Conservation (phyloP, 495 filamentous ascomycete species). For the Terfezia boudieri region DNA sequence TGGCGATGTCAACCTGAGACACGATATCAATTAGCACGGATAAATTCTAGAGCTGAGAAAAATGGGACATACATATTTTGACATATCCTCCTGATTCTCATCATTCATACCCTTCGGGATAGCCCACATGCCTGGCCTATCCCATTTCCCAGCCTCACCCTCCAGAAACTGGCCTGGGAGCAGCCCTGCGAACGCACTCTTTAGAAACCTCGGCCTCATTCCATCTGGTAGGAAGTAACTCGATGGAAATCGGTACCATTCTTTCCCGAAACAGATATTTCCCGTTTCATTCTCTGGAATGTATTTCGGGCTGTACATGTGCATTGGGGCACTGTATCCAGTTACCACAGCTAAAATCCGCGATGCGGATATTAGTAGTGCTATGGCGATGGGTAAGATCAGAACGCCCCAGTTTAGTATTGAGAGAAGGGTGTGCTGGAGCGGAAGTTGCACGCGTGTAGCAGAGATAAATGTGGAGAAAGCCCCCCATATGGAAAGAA, state of each 20-base stretch:
- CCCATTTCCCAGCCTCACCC: conserved; percentile 35
- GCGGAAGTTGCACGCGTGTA: conserved; percentile 32
- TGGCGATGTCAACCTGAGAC: conserved; percentile 37
- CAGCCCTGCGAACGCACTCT: conserved; percentile 70
- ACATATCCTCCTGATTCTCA: conserved; percentile 61
- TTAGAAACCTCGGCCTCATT: conserved; percentile 67
- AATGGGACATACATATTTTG: conserved; percentile 52
- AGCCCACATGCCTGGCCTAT: conserved; percentile 45
- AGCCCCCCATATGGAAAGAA: conserved; percentile 47
- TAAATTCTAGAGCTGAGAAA: neutral
- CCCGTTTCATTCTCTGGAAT: conserved; percentile 31
- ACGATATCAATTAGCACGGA: conserved; percentile 1
- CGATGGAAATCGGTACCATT: conserved; percentile 96
- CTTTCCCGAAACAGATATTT: conserved; percentile 74
- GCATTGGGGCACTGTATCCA: conserved; percentile 68
- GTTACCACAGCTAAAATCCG: conserved; percentile 61
- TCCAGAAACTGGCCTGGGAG: conserved; percentile 65
- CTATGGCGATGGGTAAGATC: conserved; percentile 25
- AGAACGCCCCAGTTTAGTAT: conserved; percentile 31
- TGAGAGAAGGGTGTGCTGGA: conserved; percentile 28
- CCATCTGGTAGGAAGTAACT: conserved; percentile 68
- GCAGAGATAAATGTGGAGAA: conserved; percentile 15
- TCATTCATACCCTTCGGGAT: conserved; percentile 79
- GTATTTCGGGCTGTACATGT: conserved; percentile 33
- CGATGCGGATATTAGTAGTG: conserved; percentile 40